Conservation (phyloP, 108 stramenopile species). For the Cylindrotheca closterium region DNA sequence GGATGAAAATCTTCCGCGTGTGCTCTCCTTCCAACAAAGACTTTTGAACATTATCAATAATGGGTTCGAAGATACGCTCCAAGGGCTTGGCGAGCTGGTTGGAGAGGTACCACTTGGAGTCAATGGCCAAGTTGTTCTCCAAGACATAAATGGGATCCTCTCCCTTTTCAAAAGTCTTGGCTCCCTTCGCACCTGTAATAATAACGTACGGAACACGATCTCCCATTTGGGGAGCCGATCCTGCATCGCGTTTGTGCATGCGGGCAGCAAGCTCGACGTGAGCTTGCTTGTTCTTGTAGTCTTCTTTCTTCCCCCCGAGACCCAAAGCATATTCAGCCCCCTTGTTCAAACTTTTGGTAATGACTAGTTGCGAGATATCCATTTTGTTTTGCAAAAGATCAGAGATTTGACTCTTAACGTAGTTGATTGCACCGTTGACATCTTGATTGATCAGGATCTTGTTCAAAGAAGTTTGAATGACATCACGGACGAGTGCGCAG, state of each 20-base stretch:
- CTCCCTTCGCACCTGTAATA: conserved; percentile 93
- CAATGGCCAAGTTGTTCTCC: conserved; percentile 96
- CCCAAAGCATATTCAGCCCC: conserved; percentile 92
- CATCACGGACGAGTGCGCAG: conserved; percentile 95
- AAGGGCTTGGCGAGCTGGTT: conserved; percentile 98
- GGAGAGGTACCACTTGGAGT: conserved; percentile 95
- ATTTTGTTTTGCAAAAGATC: conserved; percentile 98
- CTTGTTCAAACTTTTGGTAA: conserved; percentile 98
- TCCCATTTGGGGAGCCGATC: conserved; percentile 97
- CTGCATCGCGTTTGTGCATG: conserved; percentile 96
- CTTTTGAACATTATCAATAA: conserved; percentile 91
- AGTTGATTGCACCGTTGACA: conserved; percentile 87
- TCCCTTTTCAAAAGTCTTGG: conserved; percentile 92
- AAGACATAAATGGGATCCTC: conserved; percentile 99
- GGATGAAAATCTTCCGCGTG: conserved; percentile 95
- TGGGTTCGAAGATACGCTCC: conserved; percentile 97
- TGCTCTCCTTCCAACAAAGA: conserved; percentile 94
- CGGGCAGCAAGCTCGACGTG: conserved; percentile 99
- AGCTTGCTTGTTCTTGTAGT: conserved; percentile 96
- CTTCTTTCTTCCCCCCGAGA: conserved; percentile 88
- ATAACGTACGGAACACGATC: conserved; percentile 99
- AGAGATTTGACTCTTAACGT: conserved; percentile 91
- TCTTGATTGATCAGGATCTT: conserved; percentile 96
- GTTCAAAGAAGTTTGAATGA: conserved; percentile 95
- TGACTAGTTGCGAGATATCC: conserved; percentile 97